phyloP scores from a whole-genome alignment of 768 basidiomycete genomes.

The Lentinula aciculospora region DNA sequence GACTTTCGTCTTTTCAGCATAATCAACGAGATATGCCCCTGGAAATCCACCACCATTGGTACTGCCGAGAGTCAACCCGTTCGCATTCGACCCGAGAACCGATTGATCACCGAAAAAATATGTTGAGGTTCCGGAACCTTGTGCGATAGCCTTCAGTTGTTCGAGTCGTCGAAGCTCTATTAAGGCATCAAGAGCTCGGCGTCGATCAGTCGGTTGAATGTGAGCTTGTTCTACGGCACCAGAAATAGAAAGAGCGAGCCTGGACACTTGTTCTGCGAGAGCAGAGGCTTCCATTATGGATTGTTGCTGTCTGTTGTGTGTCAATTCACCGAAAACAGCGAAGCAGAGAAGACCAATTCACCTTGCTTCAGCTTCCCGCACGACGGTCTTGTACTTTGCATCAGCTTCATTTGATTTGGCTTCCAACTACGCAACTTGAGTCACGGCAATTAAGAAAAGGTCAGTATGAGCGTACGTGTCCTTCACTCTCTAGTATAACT shows the following conservation, averaged over 20 bases:
- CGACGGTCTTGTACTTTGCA: conserved; percentile 32
- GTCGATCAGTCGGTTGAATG: conserved; percentile 27
- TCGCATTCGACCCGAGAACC: conserved; percentile 8
- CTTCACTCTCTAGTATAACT: conserved; percentile 51
- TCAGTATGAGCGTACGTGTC: conserved; percentile 27
- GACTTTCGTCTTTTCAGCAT: conserved; percentile 39
- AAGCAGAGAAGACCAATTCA: conserved; percentile 11
- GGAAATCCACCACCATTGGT: background rate
- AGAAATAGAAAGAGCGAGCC: conserved; percentile 36
- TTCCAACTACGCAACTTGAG: conserved; percentile 25
- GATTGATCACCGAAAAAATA: conserved; percentile 50
- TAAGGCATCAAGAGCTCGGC: conserved; percentile 34
- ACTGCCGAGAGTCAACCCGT: conserved; percentile 13
- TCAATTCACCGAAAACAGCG: conserved; percentile 5
- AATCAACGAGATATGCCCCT: conserved; percentile 43
- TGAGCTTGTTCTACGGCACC: conserved; percentile 18
- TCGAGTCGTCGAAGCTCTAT: conserved; percentile 46
- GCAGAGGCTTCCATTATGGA: conserved; percentile 40
- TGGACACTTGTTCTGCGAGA: conserved; percentile 41
- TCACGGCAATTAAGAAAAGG: background rate
- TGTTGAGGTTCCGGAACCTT: conserved; percentile 43
- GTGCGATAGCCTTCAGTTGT: conserved; percentile 47
- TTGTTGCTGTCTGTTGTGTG: conserved; percentile 29
- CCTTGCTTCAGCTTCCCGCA: background rate
- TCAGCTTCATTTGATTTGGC: conserved; percentile 52